Evolutionary conservation across 2,329 filamentous ascomycete species (phyloP), one percentile per base, ranked within the genome.

Genomic region (Fusarium buxicola): DNA sequence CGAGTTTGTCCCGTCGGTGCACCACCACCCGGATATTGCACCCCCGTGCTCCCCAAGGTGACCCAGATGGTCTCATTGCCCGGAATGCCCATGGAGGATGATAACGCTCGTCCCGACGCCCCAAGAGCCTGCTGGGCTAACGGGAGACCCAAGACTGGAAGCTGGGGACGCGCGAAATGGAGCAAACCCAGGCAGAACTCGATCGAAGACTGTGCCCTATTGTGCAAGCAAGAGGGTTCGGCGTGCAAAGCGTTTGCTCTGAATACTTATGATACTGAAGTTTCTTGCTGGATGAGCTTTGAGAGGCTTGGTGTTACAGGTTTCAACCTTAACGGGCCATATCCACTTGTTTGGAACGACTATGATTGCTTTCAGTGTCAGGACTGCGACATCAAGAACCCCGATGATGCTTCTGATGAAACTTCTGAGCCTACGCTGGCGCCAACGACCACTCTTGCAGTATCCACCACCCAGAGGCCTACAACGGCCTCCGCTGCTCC

Each of bases 331-430:
- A 25, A 49, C 1, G 25, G 8, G 2, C 48, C 15, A 1, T 0
- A 24, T 0, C 49, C 55, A 4, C 1, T 60, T 12, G 25, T 60
- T 7, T 61, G 58, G 58, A 60, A 61, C 3, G 58, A 61, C 1
- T 40, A 28, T 0, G 56, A 60, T 15, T 61, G 58, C 13, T 61
- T 61, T 0, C 32, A 61, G 9, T 61, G 58, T 12, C 32, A 44
- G 0, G 56, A 50, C 4, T 61, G 58, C 1, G 58, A 55, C 2
- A 15, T 32, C 1, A 21, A 15, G 10, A 58, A 58, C 11, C 30
- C 55, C 2, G 27, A 21, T 0, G 49, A 49, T 10, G 3, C 21
- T 2, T 12, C 11, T 9, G 36, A 30, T 30, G 31, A 27, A 6
- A 32, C 28, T 1, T 35, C 34, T 0, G 8, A 16, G 4, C 0